A percentile compares a stretch with the other conserved stretches of the same genome.
These are phyloP conservation scores for Vitis hybrid DNA, from an alignment of 177 flowering plant genomes.

Conservation along the genomic window DNA sequence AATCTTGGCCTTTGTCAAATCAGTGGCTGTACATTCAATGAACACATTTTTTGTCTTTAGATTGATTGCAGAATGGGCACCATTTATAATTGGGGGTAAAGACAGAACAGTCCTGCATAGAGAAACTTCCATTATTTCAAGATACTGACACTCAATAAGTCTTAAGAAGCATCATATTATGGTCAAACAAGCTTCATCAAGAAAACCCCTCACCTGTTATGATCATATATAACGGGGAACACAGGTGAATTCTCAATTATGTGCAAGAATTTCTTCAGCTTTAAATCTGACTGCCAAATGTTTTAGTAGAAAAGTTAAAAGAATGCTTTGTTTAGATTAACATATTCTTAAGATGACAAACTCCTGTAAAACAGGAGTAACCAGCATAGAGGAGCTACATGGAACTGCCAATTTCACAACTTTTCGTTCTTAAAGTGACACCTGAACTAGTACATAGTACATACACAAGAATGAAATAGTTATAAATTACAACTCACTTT, in stretches of 20 bases:
- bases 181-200: neutral
- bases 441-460: neutral
- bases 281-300: conserved; percentile 76
- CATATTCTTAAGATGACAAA: no score
- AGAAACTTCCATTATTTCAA: neutral
- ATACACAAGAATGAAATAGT: neutral
- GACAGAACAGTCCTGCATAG: conserved; percentile 87
- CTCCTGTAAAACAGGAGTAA: neutral
- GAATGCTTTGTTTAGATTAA: neutral
- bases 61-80: conserved; percentile 92
- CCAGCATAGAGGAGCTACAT: neutral
- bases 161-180: conserved; percentile 1
- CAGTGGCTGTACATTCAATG: conserved; percentile 98
- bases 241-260: conserved; percentile 89
- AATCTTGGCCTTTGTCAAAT: conserved; percentile 88
- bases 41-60: conserved; percentile 88
- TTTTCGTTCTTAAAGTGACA: neutral
- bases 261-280: conserved; percentile 93
- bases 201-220: conserved; percentile 55
- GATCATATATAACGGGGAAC: conserved; percentile 81
- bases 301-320: conserved; percentile 7
- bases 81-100: conserved; percentile 93
- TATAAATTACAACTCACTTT: conserved; percentile 48
- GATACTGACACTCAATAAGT: neutral
- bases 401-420: no score